Percentiles rank a stretch among this genome's conserved stretches.
Conservation (phyloP, 345 rosid species). For the Aquilaria malaccensis region DNA sequence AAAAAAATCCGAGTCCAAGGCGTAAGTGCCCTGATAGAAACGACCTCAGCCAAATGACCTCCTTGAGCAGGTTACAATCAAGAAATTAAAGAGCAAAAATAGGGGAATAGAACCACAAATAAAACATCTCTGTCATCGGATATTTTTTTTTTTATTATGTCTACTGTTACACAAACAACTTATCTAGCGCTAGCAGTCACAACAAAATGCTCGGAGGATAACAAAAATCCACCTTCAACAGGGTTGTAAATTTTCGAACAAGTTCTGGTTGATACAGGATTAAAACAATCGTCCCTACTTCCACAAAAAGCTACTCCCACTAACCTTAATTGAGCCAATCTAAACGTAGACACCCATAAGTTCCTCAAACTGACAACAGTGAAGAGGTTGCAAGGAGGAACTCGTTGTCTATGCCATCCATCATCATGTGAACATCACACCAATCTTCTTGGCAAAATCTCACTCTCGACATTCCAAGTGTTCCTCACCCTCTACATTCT, state of each 20-base stretch:
- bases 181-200: constrained; percentile 13
- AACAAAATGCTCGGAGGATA: constrained; percentile 21
- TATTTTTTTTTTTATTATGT: constrained; percentile 16
- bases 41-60: too few species aligned
- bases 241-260: constrained; percentile 21
- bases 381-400: constrained; percentile 7
- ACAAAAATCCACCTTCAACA: constrained; percentile 26
- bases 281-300: constrained; percentile 24
- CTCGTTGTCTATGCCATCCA: constrained; percentile 1
- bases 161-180: constrained; percentile 37
- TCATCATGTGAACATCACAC: constrained; percentile 46
- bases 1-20: too few species aligned
- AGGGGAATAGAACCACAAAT: too few species aligned
- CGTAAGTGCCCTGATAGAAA: too few species aligned
- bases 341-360: constrained; percentile 5
- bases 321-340: constrained; percentile 9
- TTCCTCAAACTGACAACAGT: constrained; percentile 17
- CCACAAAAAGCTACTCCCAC: constrained; percentile 15
- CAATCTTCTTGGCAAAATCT: constrained; percentile 54
- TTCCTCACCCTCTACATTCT: constrained; percentile 42
- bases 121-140: too few species aligned
- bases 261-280: constrained; percentile 12
- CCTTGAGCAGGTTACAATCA: too few species aligned
- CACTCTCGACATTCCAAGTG: constrained; percentile 3
- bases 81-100: too few species aligned